Percentiles rank a stretch among this genome's conserved stretches.
Evolutionary conservation across 2,329 filamentous ascomycete genomes (phyloP).

Genomic region (Lachnellula suecica): DNA sequence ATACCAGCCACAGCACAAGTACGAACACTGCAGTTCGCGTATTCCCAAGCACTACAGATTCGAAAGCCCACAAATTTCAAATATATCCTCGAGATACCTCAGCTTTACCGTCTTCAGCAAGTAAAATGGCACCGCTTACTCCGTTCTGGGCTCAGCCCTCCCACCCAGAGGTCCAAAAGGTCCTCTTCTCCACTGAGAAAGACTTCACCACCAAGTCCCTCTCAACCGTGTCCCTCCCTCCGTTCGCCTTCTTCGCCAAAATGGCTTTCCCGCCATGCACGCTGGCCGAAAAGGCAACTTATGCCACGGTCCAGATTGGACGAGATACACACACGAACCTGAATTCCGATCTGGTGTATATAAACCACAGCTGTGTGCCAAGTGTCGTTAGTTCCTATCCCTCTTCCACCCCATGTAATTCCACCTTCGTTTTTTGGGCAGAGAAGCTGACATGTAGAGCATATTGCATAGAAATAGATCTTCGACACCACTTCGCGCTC

Average conservation of each 20-base stretch:
- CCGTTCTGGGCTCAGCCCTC: conserved; percentile 62
- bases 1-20: neutral
- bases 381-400: conserved; percentile 51
- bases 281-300: conserved; percentile 53
- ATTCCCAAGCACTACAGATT: neutral
- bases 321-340: conserved; percentile 56
- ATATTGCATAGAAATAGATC: conserved; percentile 40
- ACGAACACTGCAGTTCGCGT: too few relatives aligned
- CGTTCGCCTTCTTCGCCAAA: conserved; percentile 66
- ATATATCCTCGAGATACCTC: neutral
- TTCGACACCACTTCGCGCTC: conserved; percentile 59
- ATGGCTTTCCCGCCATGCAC: conserved; percentile 64
- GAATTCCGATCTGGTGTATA: conserved; percentile 66
- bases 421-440: neutral
- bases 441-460: neutral
- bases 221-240: conserved; percentile 53
- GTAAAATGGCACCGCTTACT: conserved; percentile 52
- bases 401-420: neutral
- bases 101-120: neutral
- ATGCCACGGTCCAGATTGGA: conserved; percentile 63
- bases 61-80: neutral
- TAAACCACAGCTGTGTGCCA: conserved; percentile 68
- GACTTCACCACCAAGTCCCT: conserved; percentile 59
- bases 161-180: conserved; percentile 57
- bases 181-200: conserved; percentile 48